Evolutionary conservation across 176 grass and related monocot species (phyloP).

Genomic region (Bonia amplexicaulis): DNA sequence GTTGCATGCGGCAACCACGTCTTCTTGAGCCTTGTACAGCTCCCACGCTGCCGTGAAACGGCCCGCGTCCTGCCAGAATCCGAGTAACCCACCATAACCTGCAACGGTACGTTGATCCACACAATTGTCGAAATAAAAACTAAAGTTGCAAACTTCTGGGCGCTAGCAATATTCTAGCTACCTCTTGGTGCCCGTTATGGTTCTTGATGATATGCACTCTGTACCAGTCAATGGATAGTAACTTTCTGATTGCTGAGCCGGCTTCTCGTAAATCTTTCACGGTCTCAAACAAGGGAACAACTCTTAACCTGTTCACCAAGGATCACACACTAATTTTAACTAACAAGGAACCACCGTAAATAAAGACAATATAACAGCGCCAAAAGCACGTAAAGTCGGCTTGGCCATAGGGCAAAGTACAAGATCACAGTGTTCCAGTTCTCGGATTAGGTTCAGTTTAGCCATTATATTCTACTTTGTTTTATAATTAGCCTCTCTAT

Average conservation of each 20-base stretch:
- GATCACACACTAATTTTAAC: not conserved
- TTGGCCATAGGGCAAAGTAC: not conserved
- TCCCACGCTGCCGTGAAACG: slow-evolving; percentile 94
- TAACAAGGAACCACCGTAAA: not conserved
- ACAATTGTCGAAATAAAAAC: not conserved
- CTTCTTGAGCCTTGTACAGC: slow-evolving; percentile 89
- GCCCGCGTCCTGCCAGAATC: slow-evolving; percentile 93
- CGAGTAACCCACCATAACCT: slow-evolving; percentile 99
- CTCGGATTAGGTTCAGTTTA: not conserved
- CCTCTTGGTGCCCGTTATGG: slow-evolving; percentile 88
- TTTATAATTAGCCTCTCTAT: not conserved
- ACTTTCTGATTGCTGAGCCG: slow-evolving; percentile 73
- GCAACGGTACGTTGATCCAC: not conserved
- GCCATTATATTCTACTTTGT: no score
- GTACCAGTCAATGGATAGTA: slow-evolving; percentile 92
- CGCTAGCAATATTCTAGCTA: slow-evolving; percentile 26
- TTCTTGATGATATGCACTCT: slow-evolving; percentile 82
- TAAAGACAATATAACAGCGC: not conserved
- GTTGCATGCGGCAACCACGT: slow-evolving; percentile 70
- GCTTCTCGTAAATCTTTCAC: slow-evolving; percentile 92
- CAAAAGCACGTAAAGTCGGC: not conserved
- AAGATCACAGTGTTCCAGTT: not conserved
- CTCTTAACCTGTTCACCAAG: slow-evolving; percentile 67
- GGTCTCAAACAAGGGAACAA: slow-evolving; percentile 91
- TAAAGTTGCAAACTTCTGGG: not conserved